Base-by-base conservation (phyloP, 2,329 filamentous ascomycete genomes). In the Curvularia lunata region DNA sequence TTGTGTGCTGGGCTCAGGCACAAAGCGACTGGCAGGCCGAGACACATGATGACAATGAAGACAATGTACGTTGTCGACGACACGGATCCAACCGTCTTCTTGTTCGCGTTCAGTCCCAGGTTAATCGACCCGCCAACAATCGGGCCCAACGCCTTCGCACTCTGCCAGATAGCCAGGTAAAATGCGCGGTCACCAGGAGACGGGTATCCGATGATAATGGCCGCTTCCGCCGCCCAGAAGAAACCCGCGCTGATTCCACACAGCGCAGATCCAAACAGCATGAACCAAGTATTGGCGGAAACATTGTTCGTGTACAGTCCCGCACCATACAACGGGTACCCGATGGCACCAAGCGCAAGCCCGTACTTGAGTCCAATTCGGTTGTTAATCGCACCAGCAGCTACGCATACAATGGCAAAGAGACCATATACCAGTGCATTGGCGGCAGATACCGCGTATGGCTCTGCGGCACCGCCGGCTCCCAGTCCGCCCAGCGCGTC, bases 51-150 rank as follows among this genome's bases (percentile, higher is more conserved):
- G 19, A 78, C 79, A 45, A 82, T 80, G 51, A 82, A 81, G 10
- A 75, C 77, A 23, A 81, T 75, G 56, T 81, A 81, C 0, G 79
- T 81, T 10, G 77, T 67, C 16, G 71, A 74, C 0, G 70, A 70
- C 0, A 79, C 74, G n/a, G 75, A 75, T 18, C 79, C 79, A 2
- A 68, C 64, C 0, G 77, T 74, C 21, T 75, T 72, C 10, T 71
- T 65, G 34, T 70, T 71, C 27, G 75, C 70, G 60, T 83, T 84
- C 9, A 84, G 65, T 0, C 77, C 83, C 2, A 84, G 72, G 19
- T 81, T 80, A 59, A 84, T 83, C 2, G 81, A 77, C 3, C 82
- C 82, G 10, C 83, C 82, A 7, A 85, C 77, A 25, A 84, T 81
- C 18, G 73, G 73, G 9, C 73, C 73, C 47, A 71, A 63, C 6